phyloP scores from a whole-genome alignment of 768 basidiomycete genomes.

The Peribolospora baueri region DNA sequence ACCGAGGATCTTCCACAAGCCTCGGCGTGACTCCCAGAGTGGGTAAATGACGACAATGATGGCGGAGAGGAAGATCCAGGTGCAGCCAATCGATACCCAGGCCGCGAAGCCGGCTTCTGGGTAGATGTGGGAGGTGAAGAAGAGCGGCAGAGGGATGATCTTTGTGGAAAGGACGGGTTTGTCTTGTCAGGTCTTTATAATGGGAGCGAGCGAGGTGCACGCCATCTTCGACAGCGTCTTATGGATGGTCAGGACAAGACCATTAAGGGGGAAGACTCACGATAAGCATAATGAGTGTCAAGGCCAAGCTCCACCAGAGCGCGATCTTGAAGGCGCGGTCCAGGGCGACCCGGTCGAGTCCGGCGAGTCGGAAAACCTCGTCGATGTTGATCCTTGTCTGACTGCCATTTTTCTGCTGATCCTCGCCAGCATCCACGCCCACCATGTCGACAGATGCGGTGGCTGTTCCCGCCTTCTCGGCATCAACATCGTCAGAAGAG shows the following conservation, averaged over 20 bases:
- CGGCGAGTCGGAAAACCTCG: constrained; percentile 1
- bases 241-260: not conserved
- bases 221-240: not conserved
- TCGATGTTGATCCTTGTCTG: not conserved
- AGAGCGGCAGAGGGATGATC: constrained; percentile 60
- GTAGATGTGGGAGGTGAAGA: constrained; percentile 55
- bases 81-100: constrained; percentile 35
- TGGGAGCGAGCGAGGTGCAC: not conserved
- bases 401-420: not conserved
- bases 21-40: constrained; percentile 54
- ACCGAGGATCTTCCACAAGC: constrained; percentile 32
- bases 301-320: constrained; percentile 7
- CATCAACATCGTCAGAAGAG: constrained; percentile 14
- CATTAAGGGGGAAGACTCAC: not conserved
- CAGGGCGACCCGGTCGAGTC: constrained; percentile 5
- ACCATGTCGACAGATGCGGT: not conserved
- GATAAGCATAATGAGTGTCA: constrained; percentile 9
- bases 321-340: constrained; percentile 1
- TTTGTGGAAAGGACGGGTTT: constrained; percentile 30
- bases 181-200: constrained; percentile 28
- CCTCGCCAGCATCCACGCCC: not conserved
- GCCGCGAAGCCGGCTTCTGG: constrained; percentile 38
- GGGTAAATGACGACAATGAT: constrained; percentile 54
- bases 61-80: constrained; percentile 4
- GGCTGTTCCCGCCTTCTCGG: not conserved